Evolutionary conservation across 192 early-diverging fungal species (phyloP).

Genomic region (Gamsiella multidivaricata): DNA sequence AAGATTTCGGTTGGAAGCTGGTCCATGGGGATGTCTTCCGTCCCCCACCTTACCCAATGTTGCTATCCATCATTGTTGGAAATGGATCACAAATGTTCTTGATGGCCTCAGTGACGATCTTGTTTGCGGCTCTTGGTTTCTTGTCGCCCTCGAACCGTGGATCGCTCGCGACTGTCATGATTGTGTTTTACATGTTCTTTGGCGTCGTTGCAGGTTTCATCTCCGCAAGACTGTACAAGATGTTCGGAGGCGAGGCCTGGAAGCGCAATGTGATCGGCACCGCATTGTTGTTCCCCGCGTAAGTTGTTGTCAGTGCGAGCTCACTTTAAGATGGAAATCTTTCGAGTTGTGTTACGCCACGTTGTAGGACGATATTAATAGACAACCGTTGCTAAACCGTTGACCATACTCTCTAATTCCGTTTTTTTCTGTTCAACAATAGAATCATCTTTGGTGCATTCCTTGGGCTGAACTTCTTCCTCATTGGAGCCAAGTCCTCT

Average conservation of each 20-base stretch:
- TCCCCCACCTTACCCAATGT: conserved; percentile 77
- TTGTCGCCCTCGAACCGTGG: conserved; percentile 91
- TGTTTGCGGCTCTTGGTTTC: conserved; percentile 96
- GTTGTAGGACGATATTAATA: not conserved
- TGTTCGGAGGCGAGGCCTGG: conserved; percentile 92
- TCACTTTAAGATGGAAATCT: too few species aligned
- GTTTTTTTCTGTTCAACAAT: not conserved
- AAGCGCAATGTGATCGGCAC: conserved; percentile 85
- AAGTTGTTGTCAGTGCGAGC: too few species aligned
- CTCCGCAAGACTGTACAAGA: conserved; percentile 92
- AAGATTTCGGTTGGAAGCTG: conserved; percentile 98
- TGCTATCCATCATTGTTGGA: conserved; percentile 85
- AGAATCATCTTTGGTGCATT: conserved; percentile 69
- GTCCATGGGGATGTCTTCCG: conserved; percentile 99
- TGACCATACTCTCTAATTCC: not conserved
- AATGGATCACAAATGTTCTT: conserved; percentile 85
- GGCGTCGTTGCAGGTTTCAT: conserved; percentile 89
- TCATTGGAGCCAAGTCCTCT: conserved; percentile 83
- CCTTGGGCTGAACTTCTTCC: conserved; percentile 85
- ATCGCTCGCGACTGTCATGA: conserved; percentile 92
- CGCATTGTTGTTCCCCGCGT: conserved; percentile 84
- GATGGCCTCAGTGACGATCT: conserved; percentile 78
- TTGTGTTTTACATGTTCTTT: conserved; percentile 92
- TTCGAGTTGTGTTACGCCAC: not conserved
- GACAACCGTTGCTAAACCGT: not conserved